Evolutionary conservation across 2,329 filamentous ascomycete species (phyloP).

Genomic region (Stagonosporopsis tanaceti): DNA sequence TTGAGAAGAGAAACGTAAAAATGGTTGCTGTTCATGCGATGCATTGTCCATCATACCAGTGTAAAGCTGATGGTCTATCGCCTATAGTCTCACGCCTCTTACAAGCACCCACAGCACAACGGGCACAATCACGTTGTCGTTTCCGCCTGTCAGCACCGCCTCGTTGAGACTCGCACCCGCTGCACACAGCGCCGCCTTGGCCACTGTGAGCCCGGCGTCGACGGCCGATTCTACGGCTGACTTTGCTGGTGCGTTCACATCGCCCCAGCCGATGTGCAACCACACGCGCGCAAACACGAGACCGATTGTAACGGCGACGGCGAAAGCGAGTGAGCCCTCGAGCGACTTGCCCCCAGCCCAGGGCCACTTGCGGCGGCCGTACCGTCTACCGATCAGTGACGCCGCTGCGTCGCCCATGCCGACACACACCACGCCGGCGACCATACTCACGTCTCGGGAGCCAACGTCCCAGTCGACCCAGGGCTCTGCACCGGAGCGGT

Average conservation of each 20-base stretch:
- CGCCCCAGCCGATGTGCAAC: constrained; percentile 76
- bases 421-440: constrained; percentile 91
- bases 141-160: constrained; percentile 92
- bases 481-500: constrained; percentile 63
- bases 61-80: constrained; percentile 41
- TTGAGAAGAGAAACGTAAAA: no score
- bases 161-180: constrained; percentile 86
- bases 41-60: constrained; percentile 24
- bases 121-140: constrained; percentile 97
- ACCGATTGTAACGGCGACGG: constrained; percentile 77
- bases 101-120: constrained; percentile 92
- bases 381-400: constrained; percentile 85
- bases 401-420: constrained; percentile 95
- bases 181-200: constrained; percentile 76
- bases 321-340: constrained; percentile 85
- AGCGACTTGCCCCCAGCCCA: constrained; percentile 97
- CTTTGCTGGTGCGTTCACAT: constrained; percentile 22
- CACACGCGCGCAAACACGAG: constrained; percentile 75
- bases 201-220: constrained; percentile 41
- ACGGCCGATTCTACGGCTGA: constrained; percentile 54
- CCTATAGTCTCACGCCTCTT: constrained; percentile 69
- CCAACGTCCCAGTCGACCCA: constrained; percentile 77
- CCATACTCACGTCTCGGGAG: constrained; percentile 82
- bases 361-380: constrained; percentile 87
- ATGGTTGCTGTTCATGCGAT: not conserved